phyloP scores from a whole-genome alignment of 2,329 filamentous ascomycete species.

The Fusarium concolor region DNA sequence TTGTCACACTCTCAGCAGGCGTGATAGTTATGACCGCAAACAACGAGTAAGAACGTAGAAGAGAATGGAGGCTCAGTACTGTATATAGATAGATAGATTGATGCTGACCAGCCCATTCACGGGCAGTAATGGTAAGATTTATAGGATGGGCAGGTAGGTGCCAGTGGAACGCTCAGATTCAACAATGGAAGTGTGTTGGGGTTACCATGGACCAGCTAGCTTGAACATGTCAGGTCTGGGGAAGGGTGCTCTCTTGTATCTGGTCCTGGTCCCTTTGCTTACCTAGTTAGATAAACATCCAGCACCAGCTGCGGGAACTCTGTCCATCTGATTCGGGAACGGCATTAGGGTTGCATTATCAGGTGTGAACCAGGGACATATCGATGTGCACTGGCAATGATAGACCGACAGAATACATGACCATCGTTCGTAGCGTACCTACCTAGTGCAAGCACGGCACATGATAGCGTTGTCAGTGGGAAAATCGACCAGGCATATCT shows the following conservation, averaged over 20 bases:
- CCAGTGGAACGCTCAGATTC: slow-evolving; percentile 7
- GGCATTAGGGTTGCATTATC: slow-evolving; percentile 39
- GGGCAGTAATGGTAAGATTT: slow-evolving; percentile 8
- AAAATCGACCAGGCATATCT: slow-evolving; percentile 26
- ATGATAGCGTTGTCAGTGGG: slow-evolving; percentile 23
- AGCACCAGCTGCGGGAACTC: slow-evolving; percentile 8
- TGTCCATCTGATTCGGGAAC: slow-evolving; percentile 31
- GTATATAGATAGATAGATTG: slow-evolving; percentile 16
- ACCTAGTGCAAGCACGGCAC: slow-evolving; percentile 29
- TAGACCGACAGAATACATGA: slow-evolving; percentile 7
- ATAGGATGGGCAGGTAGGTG: neutral
- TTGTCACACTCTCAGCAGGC: slow-evolving; percentile 35
- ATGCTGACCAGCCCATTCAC: slow-evolving; percentile 12
- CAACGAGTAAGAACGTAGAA: slow-evolving; percentile 11
- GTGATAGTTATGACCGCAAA: slow-evolving; percentile 16
- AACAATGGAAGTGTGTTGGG: slow-evolving; percentile 13
- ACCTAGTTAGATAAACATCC: slow-evolving; percentile 15
- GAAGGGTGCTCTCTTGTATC: slow-evolving; percentile 36
- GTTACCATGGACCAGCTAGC: slow-evolving; percentile 25
- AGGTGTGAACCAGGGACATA: slow-evolving; percentile 36
- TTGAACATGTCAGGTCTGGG: slow-evolving; percentile 24
- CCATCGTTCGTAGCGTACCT: neutral
- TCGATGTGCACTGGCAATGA: slow-evolving; percentile 33
- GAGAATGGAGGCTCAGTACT: neutral
- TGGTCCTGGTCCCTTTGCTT: slow-evolving; percentile 4